Percentiles rank a stretch among this genome's conserved stretches.
phyloP scores from a whole-genome alignment of 352 stramenopile species.

The Pythium rhizo-oryzae region DNA sequence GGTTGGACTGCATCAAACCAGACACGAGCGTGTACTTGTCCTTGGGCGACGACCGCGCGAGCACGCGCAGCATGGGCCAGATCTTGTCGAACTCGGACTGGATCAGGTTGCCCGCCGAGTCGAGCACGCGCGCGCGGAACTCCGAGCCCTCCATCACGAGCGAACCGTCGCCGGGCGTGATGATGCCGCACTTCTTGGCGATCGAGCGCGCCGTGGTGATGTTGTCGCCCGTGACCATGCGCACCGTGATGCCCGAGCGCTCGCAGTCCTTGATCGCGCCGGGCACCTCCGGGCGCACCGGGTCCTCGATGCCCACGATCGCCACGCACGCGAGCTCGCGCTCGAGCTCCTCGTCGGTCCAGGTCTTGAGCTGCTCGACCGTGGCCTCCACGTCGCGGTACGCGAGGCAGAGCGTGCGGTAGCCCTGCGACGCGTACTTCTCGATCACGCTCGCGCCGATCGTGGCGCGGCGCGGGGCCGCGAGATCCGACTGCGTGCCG shows the following conservation, averaged over 20 bases:
- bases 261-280: slow-evolving; percentile 93
- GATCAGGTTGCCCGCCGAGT: slow-evolving; percentile 68
- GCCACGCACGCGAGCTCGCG: slow-evolving; percentile 86
- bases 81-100: slow-evolving; percentile 92
- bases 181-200: slow-evolving; percentile 75
- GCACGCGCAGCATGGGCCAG: slow-evolving; percentile 90
- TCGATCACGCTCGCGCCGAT: slow-evolving; percentile 51
- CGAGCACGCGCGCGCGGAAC: slow-evolving; percentile 68
- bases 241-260: slow-evolving; percentile 95
- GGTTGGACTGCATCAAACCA: slow-evolving; percentile 87
- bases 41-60: slow-evolving; percentile 93
- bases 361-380: slow-evolving; percentile 62
- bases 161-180: slow-evolving; percentile 48
- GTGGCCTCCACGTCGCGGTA: slow-evolving; percentile 80
- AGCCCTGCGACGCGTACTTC: slow-evolving; percentile 81
- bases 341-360: slow-evolving; percentile 82
- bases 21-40: slow-evolving; percentile 98
- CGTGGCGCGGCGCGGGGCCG: background rate
- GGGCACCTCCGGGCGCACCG: slow-evolving; percentile 93
- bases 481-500: slow-evolving; percentile 36
- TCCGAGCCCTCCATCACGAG: slow-evolving; percentile 73
- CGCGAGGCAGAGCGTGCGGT: slow-evolving; percentile 83
- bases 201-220: slow-evolving; percentile 92
- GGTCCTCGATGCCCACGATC: slow-evolving; percentile 95
- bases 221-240: slow-evolving; percentile 99